phyloP scores from a whole-genome alignment of 257 asterid genomes.

The Plantago ovata region DNA sequence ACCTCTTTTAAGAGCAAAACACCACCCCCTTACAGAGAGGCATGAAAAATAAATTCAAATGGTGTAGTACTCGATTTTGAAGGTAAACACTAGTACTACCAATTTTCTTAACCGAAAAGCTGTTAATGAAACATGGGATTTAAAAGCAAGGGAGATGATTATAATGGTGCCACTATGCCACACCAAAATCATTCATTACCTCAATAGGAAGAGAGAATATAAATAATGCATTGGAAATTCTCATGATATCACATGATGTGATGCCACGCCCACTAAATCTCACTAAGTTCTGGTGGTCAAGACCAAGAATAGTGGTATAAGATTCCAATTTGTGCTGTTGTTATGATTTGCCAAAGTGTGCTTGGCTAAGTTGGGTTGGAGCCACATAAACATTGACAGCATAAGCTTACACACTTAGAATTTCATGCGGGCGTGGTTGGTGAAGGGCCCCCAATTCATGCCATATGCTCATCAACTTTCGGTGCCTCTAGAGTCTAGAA shows the following conservation, averaged over 20 bases:
- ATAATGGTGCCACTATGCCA: not conserved
- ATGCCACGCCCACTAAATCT: constrained; percentile 8
- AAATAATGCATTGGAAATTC: not conserved
- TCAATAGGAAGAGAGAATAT: not conserved
- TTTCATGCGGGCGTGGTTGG: constrained; percentile 3
- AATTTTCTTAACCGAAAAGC: not conserved
- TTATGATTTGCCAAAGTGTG: constrained; percentile 17
- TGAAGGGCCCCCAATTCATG: constrained; percentile 1
- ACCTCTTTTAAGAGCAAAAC: too few relatives aligned
- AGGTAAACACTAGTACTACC: too few relatives aligned
- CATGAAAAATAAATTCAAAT: not conserved
- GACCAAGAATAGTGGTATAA: constrained; percentile 8
- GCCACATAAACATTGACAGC: too few relatives aligned
- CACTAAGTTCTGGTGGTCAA: not conserved
- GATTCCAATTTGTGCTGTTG: constrained; percentile 11
- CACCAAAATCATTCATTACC: not conserved
- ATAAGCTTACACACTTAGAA: too few relatives aligned
- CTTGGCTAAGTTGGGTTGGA: too few relatives aligned
- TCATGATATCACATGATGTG: constrained; percentile 9
- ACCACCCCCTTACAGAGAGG: too few relatives aligned
- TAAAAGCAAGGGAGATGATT: too few relatives aligned
- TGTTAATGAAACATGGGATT: not conserved
- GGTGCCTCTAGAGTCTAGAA: not conserved
- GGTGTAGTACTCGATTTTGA: too few relatives aligned
- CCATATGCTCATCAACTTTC: constrained; percentile 11